These are phyloP conservation scores for Arctium lappa DNA, from an alignment of 129 eudicot genomes.

Conservation along the genomic window DNA sequence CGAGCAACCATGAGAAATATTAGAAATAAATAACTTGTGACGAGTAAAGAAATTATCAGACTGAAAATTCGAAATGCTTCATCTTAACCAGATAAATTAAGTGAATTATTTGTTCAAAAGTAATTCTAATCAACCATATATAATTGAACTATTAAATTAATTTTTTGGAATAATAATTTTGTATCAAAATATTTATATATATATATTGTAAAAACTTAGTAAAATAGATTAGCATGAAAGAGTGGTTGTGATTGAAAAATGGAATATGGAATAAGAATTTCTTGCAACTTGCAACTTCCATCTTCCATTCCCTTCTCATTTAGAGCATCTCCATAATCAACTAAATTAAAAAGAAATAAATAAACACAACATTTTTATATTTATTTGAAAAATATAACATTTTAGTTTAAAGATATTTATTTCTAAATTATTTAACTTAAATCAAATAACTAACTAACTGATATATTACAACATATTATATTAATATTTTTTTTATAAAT, in stretches of 20 bases:
- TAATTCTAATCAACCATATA: neutral
- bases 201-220: neutral
- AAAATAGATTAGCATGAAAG: conserved; percentile 22
- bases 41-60: too few relatives aligned
- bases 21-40: too few relatives aligned
- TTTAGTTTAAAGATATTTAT: neutral
- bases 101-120: neutral
- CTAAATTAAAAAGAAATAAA: neutral
- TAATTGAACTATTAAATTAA: neutral
- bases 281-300: conserved; percentile 22
- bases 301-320: neutral
- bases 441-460: neutral
- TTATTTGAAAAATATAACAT: neutral
- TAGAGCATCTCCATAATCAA: neutral
- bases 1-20: too few relatives aligned
- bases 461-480: neutral
- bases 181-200: neutral
- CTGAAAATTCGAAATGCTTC: too few relatives aligned
- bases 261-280: conserved; percentile 17
- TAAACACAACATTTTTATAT: neutral
- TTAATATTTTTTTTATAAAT: too few relatives aligned
- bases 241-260: conserved; percentile 22
- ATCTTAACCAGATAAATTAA: too few relatives aligned
- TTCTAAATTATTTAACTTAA: neutral
- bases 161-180: neutral